Conservation (phyloP, 2,329 filamentous ascomycete species). For the Stenocarpella maydis region DNA sequence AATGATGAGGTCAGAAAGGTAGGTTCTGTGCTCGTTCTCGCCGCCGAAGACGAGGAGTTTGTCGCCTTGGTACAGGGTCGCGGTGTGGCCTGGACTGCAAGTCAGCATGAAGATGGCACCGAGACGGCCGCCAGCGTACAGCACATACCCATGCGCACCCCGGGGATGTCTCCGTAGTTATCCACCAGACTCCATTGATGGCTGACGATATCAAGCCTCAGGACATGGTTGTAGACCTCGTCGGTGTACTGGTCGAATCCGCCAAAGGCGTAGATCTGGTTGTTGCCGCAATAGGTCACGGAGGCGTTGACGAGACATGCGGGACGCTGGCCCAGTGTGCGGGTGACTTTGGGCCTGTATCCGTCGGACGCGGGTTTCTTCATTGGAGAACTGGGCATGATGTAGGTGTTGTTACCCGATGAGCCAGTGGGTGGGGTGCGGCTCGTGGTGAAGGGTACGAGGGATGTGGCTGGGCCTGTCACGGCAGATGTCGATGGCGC, state of each 20-base stretch:
- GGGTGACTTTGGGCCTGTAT: constrained; percentile 85
- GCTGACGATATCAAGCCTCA: constrained; percentile 84
- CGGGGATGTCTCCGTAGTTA: constrained; percentile 98
- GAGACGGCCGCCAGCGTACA: background rate
- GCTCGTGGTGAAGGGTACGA: constrained; percentile 38
- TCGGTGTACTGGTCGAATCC: constrained; percentile 99
- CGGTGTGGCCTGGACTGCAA: constrained; percentile 79
- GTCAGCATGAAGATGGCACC: constrained; percentile 17
- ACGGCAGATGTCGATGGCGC: background rate
- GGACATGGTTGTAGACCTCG: constrained; percentile 98
- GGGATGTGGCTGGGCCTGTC: constrained; percentile 42
- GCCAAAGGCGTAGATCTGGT: constrained; percentile 97
- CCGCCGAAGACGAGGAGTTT: constrained; percentile 98
- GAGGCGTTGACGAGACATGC: constrained; percentile 97
- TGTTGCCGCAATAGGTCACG: constrained; percentile 97
- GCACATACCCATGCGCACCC: constrained; percentile 88
- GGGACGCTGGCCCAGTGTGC: constrained; percentile 80
- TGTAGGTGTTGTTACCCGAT: constrained; percentile 80
- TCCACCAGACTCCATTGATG: constrained; percentile 96
- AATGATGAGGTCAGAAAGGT: constrained; percentile 93
- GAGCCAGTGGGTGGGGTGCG: constrained; percentile 57
- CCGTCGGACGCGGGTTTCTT: constrained; percentile 74
- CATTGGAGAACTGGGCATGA: constrained; percentile 87
- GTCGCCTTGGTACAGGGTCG: constrained; percentile 90
- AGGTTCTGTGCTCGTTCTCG: constrained; percentile 96